Percentiles rank a stretch among this genome's conserved stretches.
These are phyloP conservation scores for Fomitopsis serialis DNA, from an alignment of 768 basidiomycete species.

Conservation along the genomic window DNA sequence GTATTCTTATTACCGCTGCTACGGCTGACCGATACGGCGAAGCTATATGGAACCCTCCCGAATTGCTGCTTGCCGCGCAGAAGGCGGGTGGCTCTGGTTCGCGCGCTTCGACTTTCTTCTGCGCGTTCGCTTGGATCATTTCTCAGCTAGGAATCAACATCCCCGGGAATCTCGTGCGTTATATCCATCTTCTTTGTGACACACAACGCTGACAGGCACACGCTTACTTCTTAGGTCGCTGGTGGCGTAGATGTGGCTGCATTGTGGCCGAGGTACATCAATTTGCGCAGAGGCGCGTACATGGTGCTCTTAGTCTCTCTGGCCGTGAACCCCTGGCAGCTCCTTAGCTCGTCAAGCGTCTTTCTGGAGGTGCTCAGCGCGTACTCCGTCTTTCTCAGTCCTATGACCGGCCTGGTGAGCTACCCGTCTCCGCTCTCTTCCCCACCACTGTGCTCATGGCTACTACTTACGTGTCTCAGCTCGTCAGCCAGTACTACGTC, in stretches of 20 bases:
- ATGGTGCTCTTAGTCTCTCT: constrained; percentile 24
- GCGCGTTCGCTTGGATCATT: constrained; percentile 14
- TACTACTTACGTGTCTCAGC: constrained; percentile 4
- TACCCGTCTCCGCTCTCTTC: not conserved
- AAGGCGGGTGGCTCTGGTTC: constrained; percentile 11
- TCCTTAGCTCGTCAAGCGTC: constrained; percentile 29
- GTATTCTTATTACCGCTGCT: constrained; percentile 18
- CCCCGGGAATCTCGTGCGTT: constrained; percentile 14
- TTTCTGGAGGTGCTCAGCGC: constrained; percentile 35
- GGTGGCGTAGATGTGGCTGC: constrained; percentile 33
- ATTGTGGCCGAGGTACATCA: constrained; percentile 35
- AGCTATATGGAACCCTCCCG: constrained; percentile 19
- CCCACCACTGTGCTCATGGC: not conserved
- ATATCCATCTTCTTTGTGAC: not conserved
- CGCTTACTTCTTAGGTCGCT: constrained; percentile 1
- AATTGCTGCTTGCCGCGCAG: constrained; percentile 14
- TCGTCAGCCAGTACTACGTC: constrained; percentile 28
- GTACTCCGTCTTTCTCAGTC: constrained; percentile 42
- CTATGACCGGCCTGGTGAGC: constrained; percentile 19
- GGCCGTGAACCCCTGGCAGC: constrained; percentile 38
- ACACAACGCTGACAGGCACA: not conserved
- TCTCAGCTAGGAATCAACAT: constrained; percentile 19
- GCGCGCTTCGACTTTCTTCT: constrained; percentile 20
- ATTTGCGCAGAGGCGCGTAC: constrained; percentile 37
- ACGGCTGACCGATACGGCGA: constrained; percentile 13